Conservation (phyloP, 2,329 filamentous ascomycete genomes). For the Dactylellina cionopaga region DNA sequence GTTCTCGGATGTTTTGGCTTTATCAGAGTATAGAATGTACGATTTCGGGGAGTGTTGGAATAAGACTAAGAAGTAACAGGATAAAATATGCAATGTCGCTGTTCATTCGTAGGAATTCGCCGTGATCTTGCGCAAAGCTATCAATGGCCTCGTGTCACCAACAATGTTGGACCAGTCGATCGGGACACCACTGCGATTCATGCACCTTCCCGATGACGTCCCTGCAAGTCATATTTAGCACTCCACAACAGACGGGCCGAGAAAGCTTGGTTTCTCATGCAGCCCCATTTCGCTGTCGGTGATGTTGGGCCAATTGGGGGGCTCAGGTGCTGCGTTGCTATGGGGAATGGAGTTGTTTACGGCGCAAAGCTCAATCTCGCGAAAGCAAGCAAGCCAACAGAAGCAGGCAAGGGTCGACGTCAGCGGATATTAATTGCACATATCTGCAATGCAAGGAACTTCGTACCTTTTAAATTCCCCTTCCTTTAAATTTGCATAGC, state of each 20-base stretch:
- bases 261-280: too few species aligned
- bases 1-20: background rate
- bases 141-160: too few species aligned
- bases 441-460: background rate
- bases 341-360: slow-evolving; percentile 22
- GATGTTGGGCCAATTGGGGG: background rate
- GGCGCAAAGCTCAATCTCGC: background rate
- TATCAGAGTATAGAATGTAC: slow-evolving; percentile 19
- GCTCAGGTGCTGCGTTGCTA: slow-evolving; percentile 22
- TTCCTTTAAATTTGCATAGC: background rate
- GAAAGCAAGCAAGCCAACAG: background rate
- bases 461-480: background rate
- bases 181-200: too few species aligned
- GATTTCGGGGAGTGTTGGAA: slow-evolving; percentile 6
- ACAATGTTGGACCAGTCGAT: too few species aligned
- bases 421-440: slow-evolving; percentile 28
- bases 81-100: too few species aligned
- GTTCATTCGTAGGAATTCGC: too few species aligned
- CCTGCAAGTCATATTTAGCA: too few species aligned
- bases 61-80: background rate
- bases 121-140: too few species aligned
- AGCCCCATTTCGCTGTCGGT: too few species aligned
- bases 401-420: slow-evolving; percentile 8
- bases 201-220: too few species aligned
- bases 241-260: too few species aligned